These are phyloP conservation scores for Fusarium sp. DNA, from an alignment of 2,329 filamentous ascomycete species.

Conservation along the genomic window DNA sequence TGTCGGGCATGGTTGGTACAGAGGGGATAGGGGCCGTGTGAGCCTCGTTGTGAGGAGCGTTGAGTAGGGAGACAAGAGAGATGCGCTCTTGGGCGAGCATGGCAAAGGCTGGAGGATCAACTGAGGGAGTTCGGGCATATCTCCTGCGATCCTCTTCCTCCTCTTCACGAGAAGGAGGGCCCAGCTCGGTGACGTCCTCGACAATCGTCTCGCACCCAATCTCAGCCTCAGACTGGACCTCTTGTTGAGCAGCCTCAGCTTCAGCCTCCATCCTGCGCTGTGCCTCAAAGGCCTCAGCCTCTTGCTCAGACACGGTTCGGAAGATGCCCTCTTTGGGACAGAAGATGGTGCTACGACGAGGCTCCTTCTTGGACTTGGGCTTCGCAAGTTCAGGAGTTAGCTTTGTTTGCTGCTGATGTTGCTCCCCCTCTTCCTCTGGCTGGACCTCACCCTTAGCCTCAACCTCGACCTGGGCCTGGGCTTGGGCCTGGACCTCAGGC, in stretches of 20 bases:
- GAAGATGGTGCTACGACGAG: slow-evolving; percentile 66
- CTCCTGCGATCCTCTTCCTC: slow-evolving; percentile 51
- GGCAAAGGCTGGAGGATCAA: slow-evolving; percentile 71
- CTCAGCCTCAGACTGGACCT: slow-evolving; percentile 5
- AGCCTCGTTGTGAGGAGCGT: slow-evolving; percentile 61
- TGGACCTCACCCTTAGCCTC: slow-evolving; percentile 15
- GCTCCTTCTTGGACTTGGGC: slow-evolving; percentile 53
- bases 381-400: slow-evolving; percentile 28
- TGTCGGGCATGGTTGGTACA: slow-evolving; percentile 53
- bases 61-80: slow-evolving; percentile 71
- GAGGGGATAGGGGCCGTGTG: slow-evolving; percentile 50
- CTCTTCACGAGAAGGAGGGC: slow-evolving; percentile 50
- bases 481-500: not conserved
- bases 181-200: slow-evolving; percentile 31
- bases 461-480: not conserved
- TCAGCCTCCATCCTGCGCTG: slow-evolving; percentile 42
- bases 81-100: slow-evolving; percentile 65
- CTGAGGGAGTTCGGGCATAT: slow-evolving; percentile 71
- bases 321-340: slow-evolving; percentile 74
- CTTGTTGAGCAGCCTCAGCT: slow-evolving; percentile 24
- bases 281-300: slow-evolving; percentile 58
- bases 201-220: slow-evolving; percentile 36
- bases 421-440: not conserved
- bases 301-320: slow-evolving; percentile 68
- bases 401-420: slow-evolving; percentile 43